A percentile compares a stretch with the other conserved stretches of the same genome.
These are phyloP conservation scores for Leishmania guyanensis DNA, from an alignment of 208 protist genomes.

Conservation along the genomic window DNA sequence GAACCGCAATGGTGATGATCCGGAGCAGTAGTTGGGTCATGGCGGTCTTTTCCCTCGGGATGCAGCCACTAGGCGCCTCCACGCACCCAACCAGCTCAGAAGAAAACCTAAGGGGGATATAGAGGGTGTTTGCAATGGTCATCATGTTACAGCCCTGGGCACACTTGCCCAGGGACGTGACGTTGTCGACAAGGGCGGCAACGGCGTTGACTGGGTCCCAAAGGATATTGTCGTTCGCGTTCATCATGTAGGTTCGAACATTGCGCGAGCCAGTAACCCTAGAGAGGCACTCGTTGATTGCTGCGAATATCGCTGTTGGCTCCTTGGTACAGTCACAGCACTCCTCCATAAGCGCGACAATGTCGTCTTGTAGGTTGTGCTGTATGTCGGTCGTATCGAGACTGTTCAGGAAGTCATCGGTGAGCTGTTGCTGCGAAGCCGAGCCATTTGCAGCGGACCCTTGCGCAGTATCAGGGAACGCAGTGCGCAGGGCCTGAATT, in stretches of 20 bases:
- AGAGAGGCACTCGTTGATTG: slow-evolving; percentile 53
- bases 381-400: background rate
- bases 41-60: background rate
- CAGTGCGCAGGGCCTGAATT: slow-evolving; percentile 23
- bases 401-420: slow-evolving; percentile 7
- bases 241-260: slow-evolving; percentile 46
- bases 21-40: slow-evolving; percentile 33
- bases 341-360: slow-evolving; percentile 40
- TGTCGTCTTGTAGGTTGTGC: slow-evolving; percentile 6
- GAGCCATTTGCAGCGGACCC: background rate
- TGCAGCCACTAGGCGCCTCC: slow-evolving; percentile 39
- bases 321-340: slow-evolving; percentile 36
- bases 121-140: slow-evolving; percentile 52
- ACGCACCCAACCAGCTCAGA: slow-evolving; percentile 62
- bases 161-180: slow-evolving; percentile 58
- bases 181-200: slow-evolving; percentile 46
- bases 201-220: slow-evolving; percentile 65
- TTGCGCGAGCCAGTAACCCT: slow-evolving; percentile 18
- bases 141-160: slow-evolving; percentile 25
- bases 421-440: background rate
- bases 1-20: slow-evolving; percentile 24
- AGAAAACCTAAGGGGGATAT: slow-evolving; percentile 58
- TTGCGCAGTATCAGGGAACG: background rate
- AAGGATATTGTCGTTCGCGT: slow-evolving; percentile 52
- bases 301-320: slow-evolving; percentile 33